Conservation (phyloP, 768 basidiomycete genomes). For the Boletus vermiculosoides region DNA sequence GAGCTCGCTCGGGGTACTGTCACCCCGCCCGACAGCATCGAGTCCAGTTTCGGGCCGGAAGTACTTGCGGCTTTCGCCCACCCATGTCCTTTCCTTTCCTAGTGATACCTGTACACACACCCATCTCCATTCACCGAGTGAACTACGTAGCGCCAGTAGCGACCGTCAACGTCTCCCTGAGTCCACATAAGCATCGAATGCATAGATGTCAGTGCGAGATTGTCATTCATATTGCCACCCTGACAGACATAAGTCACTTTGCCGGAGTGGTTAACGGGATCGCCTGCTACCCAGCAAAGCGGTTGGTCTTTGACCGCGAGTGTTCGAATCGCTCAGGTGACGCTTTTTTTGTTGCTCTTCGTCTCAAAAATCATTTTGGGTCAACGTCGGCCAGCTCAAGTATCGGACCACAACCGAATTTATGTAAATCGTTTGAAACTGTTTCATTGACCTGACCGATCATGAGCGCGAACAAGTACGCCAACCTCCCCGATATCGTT, state of each 20-base stretch:
- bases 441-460: not conserved
- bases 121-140: too few species aligned
- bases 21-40: too few species aligned
- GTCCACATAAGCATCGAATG: too few species aligned
- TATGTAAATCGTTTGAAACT: not conserved
- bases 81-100: too few species aligned
- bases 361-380: not conserved
- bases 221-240: not conserved
- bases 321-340: constrained; percentile 65
- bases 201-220: not conserved
- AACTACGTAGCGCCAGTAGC: too few species aligned
- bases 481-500: constrained; percentile 90
- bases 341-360: constrained; percentile 36
- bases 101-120: too few species aligned
- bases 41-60: too few species aligned
- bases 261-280: constrained; percentile 94
- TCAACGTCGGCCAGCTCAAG: not conserved
- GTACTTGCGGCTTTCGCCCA: too few species aligned
- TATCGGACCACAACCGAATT: not conserved
- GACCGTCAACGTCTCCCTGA: too few species aligned
- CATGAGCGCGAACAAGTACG: constrained; percentile 78
- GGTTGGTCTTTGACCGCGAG: constrained; percentile 62
- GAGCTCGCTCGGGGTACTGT: too few species aligned
- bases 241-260: constrained; percentile 57
- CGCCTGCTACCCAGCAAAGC: constrained; percentile 61